Percentiles rank a stretch among this genome's conserved stretches.
These are phyloP conservation scores for Citrus cavaleriei DNA, from an alignment of 345 rosid species.

Conservation along the genomic window DNA sequence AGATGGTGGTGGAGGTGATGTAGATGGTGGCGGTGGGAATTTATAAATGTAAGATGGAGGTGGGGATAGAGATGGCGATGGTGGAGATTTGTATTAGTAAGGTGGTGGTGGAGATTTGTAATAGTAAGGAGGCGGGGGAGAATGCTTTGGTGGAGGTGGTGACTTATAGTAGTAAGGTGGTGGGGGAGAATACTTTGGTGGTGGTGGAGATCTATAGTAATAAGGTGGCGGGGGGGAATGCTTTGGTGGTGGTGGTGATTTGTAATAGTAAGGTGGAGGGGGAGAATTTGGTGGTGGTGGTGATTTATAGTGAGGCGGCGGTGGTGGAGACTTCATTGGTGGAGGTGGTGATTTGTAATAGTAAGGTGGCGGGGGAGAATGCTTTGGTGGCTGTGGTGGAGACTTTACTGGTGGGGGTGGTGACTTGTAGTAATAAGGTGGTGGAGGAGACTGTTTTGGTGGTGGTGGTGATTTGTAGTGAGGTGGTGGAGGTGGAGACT, in stretches of 20 bases:
- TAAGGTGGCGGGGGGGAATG: not conserved
- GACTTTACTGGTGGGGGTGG: too few species aligned
- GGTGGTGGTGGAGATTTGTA: not conserved
- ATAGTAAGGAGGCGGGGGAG: slow-evolving; percentile 17
- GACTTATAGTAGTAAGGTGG: not conserved
- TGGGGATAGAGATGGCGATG: not conserved
- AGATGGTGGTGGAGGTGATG: too few species aligned
- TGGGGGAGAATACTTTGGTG: not conserved
- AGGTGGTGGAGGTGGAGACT: not conserved
- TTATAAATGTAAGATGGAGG: not conserved
- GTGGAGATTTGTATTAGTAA: not conserved
- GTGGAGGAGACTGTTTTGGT: too few species aligned
- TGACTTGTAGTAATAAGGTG: not conserved
- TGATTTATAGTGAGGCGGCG: too few species aligned
- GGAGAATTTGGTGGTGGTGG: too few species aligned
- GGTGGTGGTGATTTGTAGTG: not conserved
- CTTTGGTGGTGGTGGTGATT: not conserved
- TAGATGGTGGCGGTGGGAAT: not conserved
- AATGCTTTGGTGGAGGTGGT: slow-evolving; percentile 5
- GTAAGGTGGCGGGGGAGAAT: not conserved
- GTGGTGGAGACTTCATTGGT: not conserved
- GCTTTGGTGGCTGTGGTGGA: not conserved
- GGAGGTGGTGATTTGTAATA: not conserved
- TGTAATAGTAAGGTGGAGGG: not conserved
- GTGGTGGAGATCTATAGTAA: slow-evolving; percentile 1